Percentiles rank a stretch among this genome's conserved stretches.
These are phyloP conservation scores for Xerocomellus chrysenteron DNA, from an alignment of 768 basidiomycete species.

Conservation along the genomic window DNA sequence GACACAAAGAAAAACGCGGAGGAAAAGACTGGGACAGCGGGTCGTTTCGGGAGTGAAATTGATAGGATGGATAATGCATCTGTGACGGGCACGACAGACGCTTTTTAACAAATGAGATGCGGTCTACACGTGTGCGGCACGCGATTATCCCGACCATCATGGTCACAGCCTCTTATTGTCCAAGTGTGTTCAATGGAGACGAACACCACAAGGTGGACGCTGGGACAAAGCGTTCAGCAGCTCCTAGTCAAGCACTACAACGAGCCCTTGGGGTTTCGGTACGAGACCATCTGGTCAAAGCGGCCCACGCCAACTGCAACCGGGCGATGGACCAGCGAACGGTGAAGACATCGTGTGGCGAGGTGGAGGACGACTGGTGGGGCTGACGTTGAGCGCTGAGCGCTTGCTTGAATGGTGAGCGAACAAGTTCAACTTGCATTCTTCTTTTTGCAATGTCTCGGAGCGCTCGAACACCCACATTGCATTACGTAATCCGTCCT, in stretches of 20 bases:
- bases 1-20: neutral
- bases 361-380: neutral
- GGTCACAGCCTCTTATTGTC: constrained; percentile 11
- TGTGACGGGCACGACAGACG: constrained; percentile 19
- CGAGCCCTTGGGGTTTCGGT: neutral
- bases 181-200: constrained; percentile 10
- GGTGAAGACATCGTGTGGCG: neutral
- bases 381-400: neutral
- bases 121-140: constrained; percentile 33
- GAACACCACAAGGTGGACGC: neutral
- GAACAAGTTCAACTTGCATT: constrained; percentile 2
- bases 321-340: neutral
- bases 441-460: neutral
- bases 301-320: neutral
- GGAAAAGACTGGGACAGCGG: neutral
- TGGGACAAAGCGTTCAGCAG: constrained; percentile 13
- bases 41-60: constrained; percentile 1
- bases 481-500: constrained; percentile 11
- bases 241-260: constrained; percentile 1
- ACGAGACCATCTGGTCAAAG: constrained; percentile 8
- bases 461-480: neutral
- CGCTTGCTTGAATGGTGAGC: neutral
- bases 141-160: constrained; percentile 28
- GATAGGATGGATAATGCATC: constrained; percentile 20
- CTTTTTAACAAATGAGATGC: constrained; percentile 33